A percentile compares a stretch with the other conserved stretches of the same genome.
phyloP scores from a whole-genome alignment of 331 rosid genomes.

The Malus hybrid region DNA sequence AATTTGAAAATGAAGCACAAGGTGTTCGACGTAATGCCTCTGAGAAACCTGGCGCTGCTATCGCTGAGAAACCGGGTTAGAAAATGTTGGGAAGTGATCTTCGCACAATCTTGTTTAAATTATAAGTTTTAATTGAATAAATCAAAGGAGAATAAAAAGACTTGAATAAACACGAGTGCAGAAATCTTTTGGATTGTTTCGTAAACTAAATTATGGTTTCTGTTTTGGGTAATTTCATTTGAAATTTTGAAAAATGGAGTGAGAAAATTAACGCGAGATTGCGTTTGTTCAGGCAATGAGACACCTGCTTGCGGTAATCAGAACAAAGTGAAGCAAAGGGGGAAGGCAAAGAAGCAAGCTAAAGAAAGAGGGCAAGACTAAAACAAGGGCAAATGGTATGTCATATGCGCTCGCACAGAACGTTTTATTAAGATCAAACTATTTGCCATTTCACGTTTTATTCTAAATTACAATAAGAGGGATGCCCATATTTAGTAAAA shows the following conservation, averaged over 20 bases:
- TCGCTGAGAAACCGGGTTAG: conserved; percentile 7
- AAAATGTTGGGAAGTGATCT: not conserved
- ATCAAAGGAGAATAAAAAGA: no score
- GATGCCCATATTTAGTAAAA: no score
- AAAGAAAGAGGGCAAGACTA: conserved; percentile 13
- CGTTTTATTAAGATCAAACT: no score
- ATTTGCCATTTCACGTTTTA: no score
- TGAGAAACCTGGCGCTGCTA: conserved; percentile 12
- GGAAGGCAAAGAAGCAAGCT: conserved; percentile 45
- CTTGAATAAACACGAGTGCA: no score
- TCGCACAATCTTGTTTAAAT: no score
- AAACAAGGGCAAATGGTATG: not conserved
- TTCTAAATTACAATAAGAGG: no score
- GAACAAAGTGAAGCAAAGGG: conserved; percentile 42
- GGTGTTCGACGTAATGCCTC: conserved; percentile 64
- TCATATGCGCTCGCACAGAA: no score
- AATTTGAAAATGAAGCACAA: conserved; percentile 9
- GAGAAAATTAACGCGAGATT: not conserved
- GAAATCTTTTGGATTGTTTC: not conserved
- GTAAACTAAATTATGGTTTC: not conserved
- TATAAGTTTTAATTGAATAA: no score
- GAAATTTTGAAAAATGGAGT: not conserved
- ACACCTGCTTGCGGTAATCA: conserved; percentile 4
- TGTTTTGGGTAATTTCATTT: not conserved
- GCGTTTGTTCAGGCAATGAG: conserved; percentile 26